Base-by-base conservation (phyloP, 129 eudicot genomes). In the Logfia minima region DNA sequence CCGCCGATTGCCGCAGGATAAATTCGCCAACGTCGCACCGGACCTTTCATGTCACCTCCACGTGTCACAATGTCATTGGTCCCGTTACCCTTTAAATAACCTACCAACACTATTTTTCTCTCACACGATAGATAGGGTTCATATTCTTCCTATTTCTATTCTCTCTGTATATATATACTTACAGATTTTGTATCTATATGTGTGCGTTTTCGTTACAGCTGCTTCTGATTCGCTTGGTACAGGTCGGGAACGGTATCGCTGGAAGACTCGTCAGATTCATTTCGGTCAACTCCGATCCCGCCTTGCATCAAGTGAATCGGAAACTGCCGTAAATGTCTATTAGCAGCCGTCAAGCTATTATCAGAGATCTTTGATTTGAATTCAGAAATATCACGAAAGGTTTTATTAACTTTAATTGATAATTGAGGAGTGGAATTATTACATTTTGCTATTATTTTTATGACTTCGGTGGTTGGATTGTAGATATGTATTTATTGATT, bases 171-270 rank as follows among this genome's bases (percentile, higher is more conserved):
- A 39, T n/a, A n/a, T 39, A 2, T 39, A 8, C 53, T 2, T 45
- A 13, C 4, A 48, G 17, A 45, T 45, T 48, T 48, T 48, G 55
- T 48, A 48, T 48, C n/a, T 4, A 14, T 48, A 14, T 48, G 53
- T 45, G 4, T 8, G n/a, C n/a, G n/a, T 45, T 75, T n/a, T 72
- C 18, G 37, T 89, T 82, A 66, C 88, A 87, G 90, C 59, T 80
- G 86, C 71, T 84, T 90, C 96, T 84, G 75, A 85, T 85, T 92
- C 96, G 98, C 98, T 92, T 92, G 98, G 98, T 92, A 96, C 98
- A 92, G 98, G 93, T 92, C 98, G 98, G 98, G 98, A 92, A 86
- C 88, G 85, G 85, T 37, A 34, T 80, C 73, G 74, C 82, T 83
- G 80, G 26, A 78, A 13, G 6, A 13, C 17, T 45, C 55, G 5